Evolutionary conservation across 805 yeast genomes (phyloP), one percentile per base, ranked within the genome.

Genomic region (Metschnikowia borealis): DNA sequence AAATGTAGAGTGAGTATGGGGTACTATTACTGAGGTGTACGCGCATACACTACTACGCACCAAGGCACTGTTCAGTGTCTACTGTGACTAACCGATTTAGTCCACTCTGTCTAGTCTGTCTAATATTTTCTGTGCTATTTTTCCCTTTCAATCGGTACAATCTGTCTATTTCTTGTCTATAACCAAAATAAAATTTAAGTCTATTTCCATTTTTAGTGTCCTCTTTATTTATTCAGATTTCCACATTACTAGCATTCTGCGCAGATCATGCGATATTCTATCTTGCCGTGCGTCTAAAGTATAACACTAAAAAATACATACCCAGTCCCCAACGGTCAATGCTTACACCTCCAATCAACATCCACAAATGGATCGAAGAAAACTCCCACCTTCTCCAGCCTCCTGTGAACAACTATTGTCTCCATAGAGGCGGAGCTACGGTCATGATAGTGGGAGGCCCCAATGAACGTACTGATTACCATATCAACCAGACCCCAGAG

Each of bases 401-500:
- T 1, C 97, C 97, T 1, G 96, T 91, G 33, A 89, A 89, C 67
- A 91, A 91, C 64, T 91, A 70, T 69, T 89, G 97, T 62, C 79
- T 91, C 29, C 96, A 91, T 67, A 75, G 90, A 44, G 96, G 95
- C 5, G 97, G 97, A 0, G 87, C 87, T 65, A 90, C 97, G 0
- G 89, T 90, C 35, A 91, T 91, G 97, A 83, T 90, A 46, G 96
- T 91, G 1, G 97, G 97, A 14, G 97, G 97, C 0, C 97, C 97
- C 3, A 91, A 91, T 65, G 96, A 85, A 61, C 76, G 97, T 51
- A 90, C 96, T 0, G 97, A 91, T 64, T 91, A 89, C 64, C 97
- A 91, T 62, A 81, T 91, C 44, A 91, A 91, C 63, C 95, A 89
- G 60, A 91, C 97, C 0, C 97, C 97, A 0, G 97, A 91, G 62